Evolutionary conservation across 179 eudicot genomes (phyloP).

Genomic region (Camellia oleifera): DNA sequence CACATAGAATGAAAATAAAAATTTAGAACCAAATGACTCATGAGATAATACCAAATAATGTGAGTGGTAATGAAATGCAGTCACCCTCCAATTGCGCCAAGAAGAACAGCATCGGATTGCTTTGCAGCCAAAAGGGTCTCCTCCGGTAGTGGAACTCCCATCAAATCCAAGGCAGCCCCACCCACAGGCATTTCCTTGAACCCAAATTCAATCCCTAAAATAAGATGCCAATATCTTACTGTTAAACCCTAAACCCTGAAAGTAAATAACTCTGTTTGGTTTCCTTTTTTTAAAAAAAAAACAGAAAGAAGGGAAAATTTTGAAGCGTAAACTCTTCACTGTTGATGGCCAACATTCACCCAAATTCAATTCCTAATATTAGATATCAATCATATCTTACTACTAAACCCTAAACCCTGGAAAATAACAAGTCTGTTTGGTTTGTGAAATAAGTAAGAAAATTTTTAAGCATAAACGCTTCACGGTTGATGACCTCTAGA

Average conservation of each 20-base stretch:
- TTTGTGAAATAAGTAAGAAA: no score
- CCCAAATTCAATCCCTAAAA: conserved; percentile 63
- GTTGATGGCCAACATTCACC: neutral
- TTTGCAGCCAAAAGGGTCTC: conserved; percentile 77
- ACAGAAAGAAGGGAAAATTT: neutral
- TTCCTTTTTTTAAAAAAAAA: no score
- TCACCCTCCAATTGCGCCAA: conserved; percentile 99
- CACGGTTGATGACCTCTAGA: neutral
- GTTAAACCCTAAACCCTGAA: conserved; percentile 14
- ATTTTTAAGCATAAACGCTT: neutral
- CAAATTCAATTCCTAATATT: no score
- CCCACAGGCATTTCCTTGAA: conserved; percentile 93
- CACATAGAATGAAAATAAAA: neutral
- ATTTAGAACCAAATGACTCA: neutral
- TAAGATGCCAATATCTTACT: neutral
- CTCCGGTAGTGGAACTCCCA: conserved; percentile 91
- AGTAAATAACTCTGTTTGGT: neutral
- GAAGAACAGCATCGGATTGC: conserved; percentile 92
- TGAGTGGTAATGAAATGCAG: neutral
- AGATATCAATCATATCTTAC: no score
- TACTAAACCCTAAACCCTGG: no score
- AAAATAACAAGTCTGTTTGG: no score
- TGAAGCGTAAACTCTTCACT: neutral
- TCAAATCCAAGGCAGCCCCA: conserved; percentile 77
- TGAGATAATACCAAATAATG: neutral